phyloP scores from a whole-genome alignment of 2,329 filamentous ascomycete genomes.

The Magnaporthiopsis incrustans region DNA sequence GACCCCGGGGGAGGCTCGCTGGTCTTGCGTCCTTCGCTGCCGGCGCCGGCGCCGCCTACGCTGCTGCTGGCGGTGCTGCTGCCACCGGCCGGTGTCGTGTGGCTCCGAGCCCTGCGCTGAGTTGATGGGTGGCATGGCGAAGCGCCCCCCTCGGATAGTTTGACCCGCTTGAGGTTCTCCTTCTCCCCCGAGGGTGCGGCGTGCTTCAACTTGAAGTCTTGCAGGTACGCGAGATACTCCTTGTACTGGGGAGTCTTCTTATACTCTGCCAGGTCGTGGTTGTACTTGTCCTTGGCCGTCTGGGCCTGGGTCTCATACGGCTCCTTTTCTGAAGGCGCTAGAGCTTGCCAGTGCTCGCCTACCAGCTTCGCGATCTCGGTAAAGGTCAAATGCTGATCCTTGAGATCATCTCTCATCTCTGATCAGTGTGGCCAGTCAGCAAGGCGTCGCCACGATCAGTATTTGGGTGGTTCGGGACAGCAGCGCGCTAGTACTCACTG shows the following conservation, averaged over 20 bases:
- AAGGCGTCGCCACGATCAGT: neutral
- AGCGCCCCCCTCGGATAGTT: constrained; percentile 30
- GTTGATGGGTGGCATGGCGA: constrained; percentile 17
- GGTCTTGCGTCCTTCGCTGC: constrained; percentile 37
- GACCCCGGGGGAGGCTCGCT: constrained; percentile 31
- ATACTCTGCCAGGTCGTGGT: constrained; percentile 63
- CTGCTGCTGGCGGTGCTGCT: constrained; percentile 33
- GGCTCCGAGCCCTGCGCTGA: constrained; percentile 13
- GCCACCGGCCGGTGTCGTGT: constrained; percentile 14
- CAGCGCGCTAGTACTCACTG: constrained; percentile 46
- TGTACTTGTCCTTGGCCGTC: constrained; percentile 68
- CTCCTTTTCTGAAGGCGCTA: constrained; percentile 60
- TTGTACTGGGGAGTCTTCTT: constrained; percentile 67
- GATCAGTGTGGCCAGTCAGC: neutral
- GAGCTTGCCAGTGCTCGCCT: constrained; percentile 72
- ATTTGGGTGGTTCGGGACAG: neutral
- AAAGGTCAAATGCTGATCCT: constrained; percentile 68
- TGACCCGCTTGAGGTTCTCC: constrained; percentile 42
- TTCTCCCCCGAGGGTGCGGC: constrained; percentile 47
- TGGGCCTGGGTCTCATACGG: constrained; percentile 65
- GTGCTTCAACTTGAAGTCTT: constrained; percentile 72
- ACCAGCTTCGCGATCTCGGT: constrained; percentile 79
- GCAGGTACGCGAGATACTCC: constrained; percentile 63
- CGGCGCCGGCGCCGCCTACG: constrained; percentile 33
- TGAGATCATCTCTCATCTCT: constrained; percentile 73